Base-by-base conservation (phyloP, 2,329 filamentous ascomycete genomes). In the Aspergillus novofumigatus region DNA sequence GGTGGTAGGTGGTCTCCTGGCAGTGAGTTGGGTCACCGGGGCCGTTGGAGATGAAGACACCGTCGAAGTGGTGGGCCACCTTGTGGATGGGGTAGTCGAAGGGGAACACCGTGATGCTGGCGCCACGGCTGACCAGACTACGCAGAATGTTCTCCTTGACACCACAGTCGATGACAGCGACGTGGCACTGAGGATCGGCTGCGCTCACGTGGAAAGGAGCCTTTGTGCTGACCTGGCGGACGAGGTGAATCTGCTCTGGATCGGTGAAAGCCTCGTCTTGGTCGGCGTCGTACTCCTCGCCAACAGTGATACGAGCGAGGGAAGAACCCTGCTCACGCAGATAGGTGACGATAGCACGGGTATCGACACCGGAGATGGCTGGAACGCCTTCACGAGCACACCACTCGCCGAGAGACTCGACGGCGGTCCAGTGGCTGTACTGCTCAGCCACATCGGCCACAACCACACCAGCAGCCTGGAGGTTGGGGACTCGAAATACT, bases 101-200 rank as follows among this genome's bases (percentile, higher is more conserved):
- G 58, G 94, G 94, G 82, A 99, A 95, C 69, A 91, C 90, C 44
- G 94, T 97, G 62, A 96, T 90, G 62, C 90, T 92, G 54, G 92
- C 91, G 59, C 94, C 94, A 62, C 94, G 92, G 77, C 85, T 88
- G 71, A 97, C 92, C 59, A 99, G 83, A 75, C 90, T 95, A 71
- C 94, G 91, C 59, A 99, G 87, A 69, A 99, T 99, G 81, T 99
- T 99, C 85, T 99, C 94, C 85, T 99, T 99, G 66, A 97, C 94
- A 81, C 94, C 94, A 71, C 94, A 99, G 79, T 99, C 94, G 72
- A 99, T 89, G 66, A 99, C 84, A 58, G 93, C 94, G 66, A 99
- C 86, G 79, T 99, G 94, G 74, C 91, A 88, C 69, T 89, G 86
- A 62, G 93, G 91, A 65, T 88, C 85, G 32, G 87, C 85, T 52